These are phyloP conservation scores for Cavenderia fasciculata DNA, from an alignment of 78 protist species.

Conservation along the genomic window DNA sequence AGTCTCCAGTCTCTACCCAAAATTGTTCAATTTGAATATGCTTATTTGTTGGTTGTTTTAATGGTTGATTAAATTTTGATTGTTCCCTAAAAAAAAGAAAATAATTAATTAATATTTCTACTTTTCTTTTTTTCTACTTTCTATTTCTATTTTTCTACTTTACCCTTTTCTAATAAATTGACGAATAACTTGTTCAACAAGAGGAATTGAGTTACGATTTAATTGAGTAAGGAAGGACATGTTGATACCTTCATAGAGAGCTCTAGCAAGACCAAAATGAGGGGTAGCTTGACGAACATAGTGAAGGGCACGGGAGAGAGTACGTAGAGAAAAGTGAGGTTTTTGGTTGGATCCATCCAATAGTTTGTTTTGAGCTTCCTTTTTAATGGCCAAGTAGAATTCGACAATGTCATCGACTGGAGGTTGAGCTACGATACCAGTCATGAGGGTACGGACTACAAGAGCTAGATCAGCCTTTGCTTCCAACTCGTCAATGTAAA, in stretches of 20 bases:
- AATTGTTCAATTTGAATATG: constrained; percentile 87
- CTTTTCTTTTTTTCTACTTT: too few relatives aligned
- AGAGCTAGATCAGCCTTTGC: constrained; percentile 85
- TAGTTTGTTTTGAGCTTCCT: constrained; percentile 70
- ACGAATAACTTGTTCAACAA: constrained; percentile 51
- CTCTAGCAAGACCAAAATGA: constrained; percentile 88
- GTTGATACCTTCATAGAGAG: constrained; percentile 92
- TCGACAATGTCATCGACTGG: constrained; percentile 83
- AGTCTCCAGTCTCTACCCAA: constrained; percentile 85
- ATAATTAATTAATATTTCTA: neutral
- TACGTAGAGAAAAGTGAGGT: constrained; percentile 96
- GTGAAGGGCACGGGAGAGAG: constrained; percentile 94
- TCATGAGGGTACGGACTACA: constrained; percentile 79
- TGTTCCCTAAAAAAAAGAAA: neutral
- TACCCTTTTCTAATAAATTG: constrained; percentile 42
- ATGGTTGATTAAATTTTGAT: constrained; percentile 51
- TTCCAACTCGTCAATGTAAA: constrained; percentile 93
- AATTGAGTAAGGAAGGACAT: constrained; percentile 93
- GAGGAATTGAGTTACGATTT: constrained; percentile 7
- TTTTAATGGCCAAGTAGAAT: constrained; percentile 75
- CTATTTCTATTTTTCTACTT: too few relatives aligned
- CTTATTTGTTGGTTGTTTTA: constrained; percentile 65
- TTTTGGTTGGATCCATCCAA: constrained; percentile 89
- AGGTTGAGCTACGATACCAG: constrained; percentile 38
- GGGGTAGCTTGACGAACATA: constrained; percentile 35